Percentiles rank a stretch among this genome's conserved stretches.
These are phyloP conservation scores for Usnea hakonensis DNA, from an alignment of 495 filamentous ascomycete genomes.

Conservation along the genomic window DNA sequence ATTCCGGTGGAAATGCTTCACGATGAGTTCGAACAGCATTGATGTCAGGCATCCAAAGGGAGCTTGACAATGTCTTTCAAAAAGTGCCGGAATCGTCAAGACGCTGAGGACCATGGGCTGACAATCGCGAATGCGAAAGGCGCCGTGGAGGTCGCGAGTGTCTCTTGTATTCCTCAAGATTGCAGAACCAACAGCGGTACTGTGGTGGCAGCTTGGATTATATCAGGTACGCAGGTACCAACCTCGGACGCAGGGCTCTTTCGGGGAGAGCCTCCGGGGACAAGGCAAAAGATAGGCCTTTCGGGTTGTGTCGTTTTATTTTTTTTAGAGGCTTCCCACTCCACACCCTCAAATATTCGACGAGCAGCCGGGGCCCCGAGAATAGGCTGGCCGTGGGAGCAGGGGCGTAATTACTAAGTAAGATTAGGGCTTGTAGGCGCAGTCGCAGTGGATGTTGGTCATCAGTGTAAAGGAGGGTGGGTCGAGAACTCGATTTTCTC, in stretches of 20 bases:
- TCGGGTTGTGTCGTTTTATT: neutral
- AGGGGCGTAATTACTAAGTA: slow-evolving; percentile 4
- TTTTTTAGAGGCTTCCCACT: slow-evolving; percentile 3
- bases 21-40: neutral
- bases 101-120: neutral
- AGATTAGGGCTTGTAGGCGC: slow-evolving; percentile 1
- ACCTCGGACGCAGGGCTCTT: slow-evolving; percentile 10
- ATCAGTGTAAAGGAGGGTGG: slow-evolving; percentile 2
- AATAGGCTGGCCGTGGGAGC: slow-evolving; percentile 2
- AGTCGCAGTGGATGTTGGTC: slow-evolving; percentile 12
- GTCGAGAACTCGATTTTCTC: neutral
- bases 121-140: neutral
- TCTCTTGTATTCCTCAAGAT: neutral
- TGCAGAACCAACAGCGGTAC: neutral
- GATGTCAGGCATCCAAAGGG: neutral
- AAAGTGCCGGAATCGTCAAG: neutral
- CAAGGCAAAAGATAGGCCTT: neutral
- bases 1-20: neutral
- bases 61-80: neutral
- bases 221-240: slow-evolving; percentile 9
- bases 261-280: slow-evolving; percentile 8
- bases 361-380: neutral
- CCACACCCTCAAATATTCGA: neutral
- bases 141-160: neutral
- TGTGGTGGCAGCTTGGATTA: neutral